phyloP scores from a whole-genome alignment of 108 stramenopile species.

The Cyclotella baltica region DNA sequence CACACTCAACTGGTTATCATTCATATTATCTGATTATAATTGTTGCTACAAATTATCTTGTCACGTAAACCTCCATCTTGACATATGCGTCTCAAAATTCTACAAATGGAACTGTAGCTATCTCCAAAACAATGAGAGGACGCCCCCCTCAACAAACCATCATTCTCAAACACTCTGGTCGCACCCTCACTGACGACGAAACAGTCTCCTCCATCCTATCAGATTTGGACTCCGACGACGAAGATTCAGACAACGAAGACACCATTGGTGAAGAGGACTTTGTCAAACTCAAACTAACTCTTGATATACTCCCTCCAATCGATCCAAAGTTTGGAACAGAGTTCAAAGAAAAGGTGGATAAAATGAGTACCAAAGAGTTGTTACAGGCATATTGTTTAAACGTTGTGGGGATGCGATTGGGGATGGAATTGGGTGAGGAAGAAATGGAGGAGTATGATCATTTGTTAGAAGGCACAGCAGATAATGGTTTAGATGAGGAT shows the following conservation, averaged over 20 bases:
- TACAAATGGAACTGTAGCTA: background rate
- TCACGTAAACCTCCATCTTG: too few species aligned
- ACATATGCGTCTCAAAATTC: background rate
- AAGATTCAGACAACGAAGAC: constrained; percentile 71
- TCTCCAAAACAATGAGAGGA: constrained; percentile 67
- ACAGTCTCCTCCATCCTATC: constrained; percentile 69
- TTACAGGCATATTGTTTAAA: constrained; percentile 77
- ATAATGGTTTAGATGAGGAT: constrained; percentile 8
- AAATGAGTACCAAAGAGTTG: constrained; percentile 66
- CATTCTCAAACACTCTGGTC: constrained; percentile 55
- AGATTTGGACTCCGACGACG: constrained; percentile 60
- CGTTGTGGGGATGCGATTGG: constrained; percentile 58
- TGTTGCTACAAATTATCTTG: too few species aligned
- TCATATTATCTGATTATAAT: background rate
- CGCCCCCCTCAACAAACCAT: constrained; percentile 62
- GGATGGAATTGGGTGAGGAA: constrained; percentile 33
- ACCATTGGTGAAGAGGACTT: constrained; percentile 61
- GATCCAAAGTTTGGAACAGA: constrained; percentile 75
- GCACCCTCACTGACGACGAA: constrained; percentile 64
- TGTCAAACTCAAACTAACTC: constrained; percentile 48
- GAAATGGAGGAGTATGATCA: constrained; percentile 30
- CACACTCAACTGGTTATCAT: background rate
- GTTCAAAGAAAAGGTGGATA: constrained; percentile 51
- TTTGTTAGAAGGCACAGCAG: background rate
- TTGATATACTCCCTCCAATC: constrained; percentile 80